A percentile compares a stretch with the other conserved stretches of the same genome.
phyloP scores from a whole-genome alignment of 345 rosid genomes.

The Acer saccharum region DNA sequence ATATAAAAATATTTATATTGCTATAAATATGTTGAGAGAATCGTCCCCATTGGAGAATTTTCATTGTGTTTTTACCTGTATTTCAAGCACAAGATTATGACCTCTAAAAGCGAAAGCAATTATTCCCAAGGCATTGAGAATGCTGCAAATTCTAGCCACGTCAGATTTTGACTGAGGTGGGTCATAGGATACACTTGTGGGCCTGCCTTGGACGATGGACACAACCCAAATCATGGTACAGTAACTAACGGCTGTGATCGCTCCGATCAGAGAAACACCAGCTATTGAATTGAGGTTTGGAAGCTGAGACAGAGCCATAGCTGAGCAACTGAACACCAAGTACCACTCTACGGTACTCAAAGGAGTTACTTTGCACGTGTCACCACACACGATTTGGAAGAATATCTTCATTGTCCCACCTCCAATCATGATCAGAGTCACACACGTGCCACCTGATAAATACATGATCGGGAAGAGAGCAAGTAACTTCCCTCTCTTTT shows the following conservation, averaged over 20 bases:
- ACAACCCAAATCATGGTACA: slow-evolving; percentile 52
- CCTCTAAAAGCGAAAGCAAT: slow-evolving; percentile 68
- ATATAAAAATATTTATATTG: too few relatives aligned
- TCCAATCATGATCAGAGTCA: slow-evolving; percentile 54
- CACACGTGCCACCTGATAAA: slow-evolving; percentile 62
- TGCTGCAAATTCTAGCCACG: slow-evolving; percentile 20
- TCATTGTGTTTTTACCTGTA: slow-evolving; percentile 39
- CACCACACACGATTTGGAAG: slow-evolving; percentile 41
- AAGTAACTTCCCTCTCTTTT: slow-evolving; percentile 50
- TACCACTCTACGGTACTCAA: slow-evolving; percentile 47
- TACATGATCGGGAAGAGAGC: slow-evolving; percentile 64
- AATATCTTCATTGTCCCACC: slow-evolving; percentile 50
- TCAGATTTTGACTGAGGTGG: slow-evolving; percentile 25
- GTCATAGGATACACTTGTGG: slow-evolving; percentile 31
- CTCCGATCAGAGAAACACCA: slow-evolving; percentile 60
- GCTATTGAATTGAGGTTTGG: slow-evolving; percentile 71
- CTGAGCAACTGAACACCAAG: slow-evolving; percentile 46
- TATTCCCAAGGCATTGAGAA: slow-evolving; percentile 52
- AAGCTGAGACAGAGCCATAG: slow-evolving; percentile 52
- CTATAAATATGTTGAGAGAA: too few relatives aligned
- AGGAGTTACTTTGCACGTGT: slow-evolving; percentile 25
- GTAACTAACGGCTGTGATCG: slow-evolving; percentile 55
- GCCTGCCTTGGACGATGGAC: slow-evolving; percentile 33
- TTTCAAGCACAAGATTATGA: slow-evolving; percentile 64
- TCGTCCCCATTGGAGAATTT: too few relatives aligned